Evolutionary conservation across 2,329 filamentous ascomycete genomes (phyloP).

Genomic region (Talaromyces sp.): DNA sequence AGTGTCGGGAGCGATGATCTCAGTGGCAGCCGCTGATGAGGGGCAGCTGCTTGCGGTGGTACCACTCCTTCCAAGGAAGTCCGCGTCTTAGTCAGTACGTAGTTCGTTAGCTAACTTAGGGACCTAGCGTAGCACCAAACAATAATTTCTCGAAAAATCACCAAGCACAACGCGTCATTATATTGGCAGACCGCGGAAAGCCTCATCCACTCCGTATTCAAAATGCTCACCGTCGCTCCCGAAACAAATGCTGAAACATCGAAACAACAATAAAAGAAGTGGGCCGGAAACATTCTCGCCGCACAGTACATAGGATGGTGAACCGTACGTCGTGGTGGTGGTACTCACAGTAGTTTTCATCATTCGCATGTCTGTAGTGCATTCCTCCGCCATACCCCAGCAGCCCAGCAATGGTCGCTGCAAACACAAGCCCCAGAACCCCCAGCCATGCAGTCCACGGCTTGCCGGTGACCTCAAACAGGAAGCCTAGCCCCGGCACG

Average conservation of each 20-base stretch:
- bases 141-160: not conserved
- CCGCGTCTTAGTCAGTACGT: constrained; percentile 3
- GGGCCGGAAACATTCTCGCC: not conserved
- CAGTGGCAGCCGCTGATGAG: constrained; percentile 11
- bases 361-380: not conserved
- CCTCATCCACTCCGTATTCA: not conserved
- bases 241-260: not conserved
- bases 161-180: not conserved
- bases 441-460: constrained; percentile 16
- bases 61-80: constrained; percentile 4
- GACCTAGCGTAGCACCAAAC: not conserved
- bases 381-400: constrained; percentile 2
- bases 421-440: constrained; percentile 9
- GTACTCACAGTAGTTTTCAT: not conserved
- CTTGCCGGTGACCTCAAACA: constrained; percentile 17
- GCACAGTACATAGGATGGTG: too few relatives aligned
- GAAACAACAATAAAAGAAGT: not conserved
- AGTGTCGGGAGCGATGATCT: constrained; percentile 11
- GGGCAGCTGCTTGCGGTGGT: not conserved
- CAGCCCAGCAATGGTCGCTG: not conserved
- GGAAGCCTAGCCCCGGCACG: constrained; percentile 4
- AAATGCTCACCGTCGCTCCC: constrained; percentile 1
- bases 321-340: not conserved
- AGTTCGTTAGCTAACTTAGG: not conserved
- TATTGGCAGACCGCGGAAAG: not conserved